These are phyloP conservation scores for Aureobasidium sp. DNA, from an alignment of 2,329 filamentous ascomycete species.

Conservation along the genomic window DNA sequence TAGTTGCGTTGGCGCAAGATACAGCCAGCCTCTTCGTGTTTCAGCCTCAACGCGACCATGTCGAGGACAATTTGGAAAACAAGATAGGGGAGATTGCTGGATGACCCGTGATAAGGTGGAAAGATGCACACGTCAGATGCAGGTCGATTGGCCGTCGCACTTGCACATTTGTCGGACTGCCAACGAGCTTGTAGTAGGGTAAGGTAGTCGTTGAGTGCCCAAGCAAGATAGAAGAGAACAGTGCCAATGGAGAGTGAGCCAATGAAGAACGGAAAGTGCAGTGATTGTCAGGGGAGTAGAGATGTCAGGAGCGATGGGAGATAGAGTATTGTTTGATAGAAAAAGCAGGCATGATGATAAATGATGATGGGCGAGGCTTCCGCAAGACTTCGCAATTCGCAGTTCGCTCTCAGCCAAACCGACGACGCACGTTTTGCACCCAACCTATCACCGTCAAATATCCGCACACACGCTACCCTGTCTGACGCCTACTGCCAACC, in stretches of 20 bases:
- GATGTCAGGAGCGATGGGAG: background rate
- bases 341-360: background rate
- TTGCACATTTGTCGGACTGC: background rate
- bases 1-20: background rate
- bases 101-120: background rate
- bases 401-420: background rate
- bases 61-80: background rate
- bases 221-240: background rate
- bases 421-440: background rate
- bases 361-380: background rate
- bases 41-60: background rate
- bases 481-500: background rate
- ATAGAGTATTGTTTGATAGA: background rate
- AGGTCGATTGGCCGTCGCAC: background rate
- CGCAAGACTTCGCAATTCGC: background rate
- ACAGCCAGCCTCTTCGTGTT: background rate
- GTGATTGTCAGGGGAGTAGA: slow-evolving; percentile 5
- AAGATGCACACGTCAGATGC: background rate
- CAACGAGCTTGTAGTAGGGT: background rate
- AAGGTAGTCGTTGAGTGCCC: background rate
- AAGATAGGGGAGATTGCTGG: slow-evolving; percentile 7
- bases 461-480: background rate
- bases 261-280: background rate
- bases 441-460: background rate
- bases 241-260: background rate